Conservation (phyloP, 108 stramenopile genomes). For the Aureococcus anophagefferens region DNA sequence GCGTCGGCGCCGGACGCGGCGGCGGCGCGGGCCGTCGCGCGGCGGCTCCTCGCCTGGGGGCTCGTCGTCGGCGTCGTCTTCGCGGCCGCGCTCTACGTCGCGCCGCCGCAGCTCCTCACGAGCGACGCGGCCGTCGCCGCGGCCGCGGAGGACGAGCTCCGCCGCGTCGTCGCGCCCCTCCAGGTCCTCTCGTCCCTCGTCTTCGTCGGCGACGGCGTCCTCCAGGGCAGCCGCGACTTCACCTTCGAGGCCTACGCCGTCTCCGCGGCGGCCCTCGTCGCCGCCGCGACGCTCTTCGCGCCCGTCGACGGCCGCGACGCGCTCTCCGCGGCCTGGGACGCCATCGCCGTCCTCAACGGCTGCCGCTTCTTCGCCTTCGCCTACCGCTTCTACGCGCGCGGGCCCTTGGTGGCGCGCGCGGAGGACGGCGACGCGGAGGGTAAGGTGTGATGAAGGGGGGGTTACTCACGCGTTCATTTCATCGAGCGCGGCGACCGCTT, state of each 20-base stretch:
- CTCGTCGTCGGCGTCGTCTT: background rate
- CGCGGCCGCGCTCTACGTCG: background rate
- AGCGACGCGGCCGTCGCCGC: background rate
- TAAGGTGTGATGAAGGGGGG: no score
- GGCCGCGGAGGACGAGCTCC: background rate
- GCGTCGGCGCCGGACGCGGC: background rate
- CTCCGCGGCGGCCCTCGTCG: background rate
- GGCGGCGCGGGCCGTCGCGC: background rate
- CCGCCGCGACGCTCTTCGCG: background rate
- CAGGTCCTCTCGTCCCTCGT: background rate
- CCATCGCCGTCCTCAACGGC: no score
- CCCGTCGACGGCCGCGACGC: no score
- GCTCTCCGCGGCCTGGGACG: no score
- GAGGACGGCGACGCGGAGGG: no score
- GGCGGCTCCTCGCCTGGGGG: background rate
- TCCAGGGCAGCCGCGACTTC: background rate
- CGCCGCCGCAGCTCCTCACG: background rate
- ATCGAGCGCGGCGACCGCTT: no score
- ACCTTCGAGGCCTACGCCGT: background rate
- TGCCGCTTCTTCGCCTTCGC: no score
- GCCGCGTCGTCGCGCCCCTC: background rate
- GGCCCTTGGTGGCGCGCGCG: no score
- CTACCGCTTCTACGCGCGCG: no score
- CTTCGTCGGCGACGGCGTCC: background rate
- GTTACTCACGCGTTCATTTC: no score